A percentile compares a stretch with the other conserved stretches of the same genome.
These are phyloP conservation scores for Aspergillus niger DNA, from an alignment of 2,329 filamentous ascomycete species.

Conservation along the genomic window DNA sequence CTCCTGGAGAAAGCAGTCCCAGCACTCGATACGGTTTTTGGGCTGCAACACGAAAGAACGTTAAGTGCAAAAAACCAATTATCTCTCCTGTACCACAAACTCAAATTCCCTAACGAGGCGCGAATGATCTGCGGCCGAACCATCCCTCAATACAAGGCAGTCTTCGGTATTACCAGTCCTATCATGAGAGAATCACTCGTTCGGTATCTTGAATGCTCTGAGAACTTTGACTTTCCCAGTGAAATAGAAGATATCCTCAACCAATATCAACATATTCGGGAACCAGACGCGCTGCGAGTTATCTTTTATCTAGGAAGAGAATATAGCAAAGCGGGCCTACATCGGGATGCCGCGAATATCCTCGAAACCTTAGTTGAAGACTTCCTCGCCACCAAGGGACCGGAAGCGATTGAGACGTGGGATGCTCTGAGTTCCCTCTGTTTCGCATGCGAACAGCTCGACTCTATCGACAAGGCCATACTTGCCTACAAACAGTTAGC, in stretches of 20 bases:
- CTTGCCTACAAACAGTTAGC: constrained; percentile 32
- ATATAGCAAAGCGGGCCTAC: constrained; percentile 33
- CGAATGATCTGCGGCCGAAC: constrained; percentile 26
- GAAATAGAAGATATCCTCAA: constrained; percentile 31
- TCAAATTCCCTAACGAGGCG: constrained; percentile 31
- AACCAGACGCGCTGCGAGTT: constrained; percentile 29
- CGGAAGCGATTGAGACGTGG: constrained; percentile 31
- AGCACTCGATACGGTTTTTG: constrained; percentile 33
- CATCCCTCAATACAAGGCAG: constrained; percentile 30
- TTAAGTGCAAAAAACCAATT: constrained; percentile 34
- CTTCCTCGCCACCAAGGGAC: constrained; percentile 26
- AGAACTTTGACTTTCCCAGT: constrained; percentile 33
- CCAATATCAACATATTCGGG: constrained; percentile 28
- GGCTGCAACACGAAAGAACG: constrained; percentile 31
- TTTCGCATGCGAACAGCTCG: constrained; percentile 32
- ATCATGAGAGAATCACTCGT: constrained; percentile 29
- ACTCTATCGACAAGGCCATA: constrained; percentile 32
- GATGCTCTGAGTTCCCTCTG: constrained; percentile 35
- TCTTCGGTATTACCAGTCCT: constrained; percentile 27
- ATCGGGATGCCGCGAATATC: constrained; percentile 30
- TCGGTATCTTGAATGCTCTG: constrained; percentile 29
- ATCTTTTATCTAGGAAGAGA: constrained; percentile 30
- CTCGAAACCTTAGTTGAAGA: constrained; percentile 32
- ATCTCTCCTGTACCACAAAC: constrained; percentile 33
- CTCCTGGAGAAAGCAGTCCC: constrained; percentile 33